A percentile compares a stretch with the other conserved stretches of the same genome.
Conservation (phyloP, 2,329 filamentous ascomycete species). For the Gnomoniopsis sp. region DNA sequence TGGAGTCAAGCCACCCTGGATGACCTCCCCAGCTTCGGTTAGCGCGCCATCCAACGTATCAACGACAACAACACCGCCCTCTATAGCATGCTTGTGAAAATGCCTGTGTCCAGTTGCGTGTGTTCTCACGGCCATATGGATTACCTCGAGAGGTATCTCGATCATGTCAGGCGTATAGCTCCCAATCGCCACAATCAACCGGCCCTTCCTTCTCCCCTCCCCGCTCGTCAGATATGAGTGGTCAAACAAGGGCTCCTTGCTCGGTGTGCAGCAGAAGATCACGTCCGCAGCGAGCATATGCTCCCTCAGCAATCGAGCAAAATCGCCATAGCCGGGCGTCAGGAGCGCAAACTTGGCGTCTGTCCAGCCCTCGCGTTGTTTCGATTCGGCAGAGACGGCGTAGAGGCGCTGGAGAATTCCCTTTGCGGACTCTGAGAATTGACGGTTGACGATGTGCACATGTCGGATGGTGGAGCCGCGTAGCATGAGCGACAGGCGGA, state of each 20-base stretch:
- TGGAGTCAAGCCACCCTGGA: conserved; percentile 69
- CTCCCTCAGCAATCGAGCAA: conserved; percentile 62
- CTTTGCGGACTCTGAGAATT: conserved; percentile 57
- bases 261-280: conserved; percentile 87
- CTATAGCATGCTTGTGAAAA: conserved; percentile 63
- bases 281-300: conserved; percentile 71
- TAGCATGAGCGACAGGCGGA: conserved; percentile 76
- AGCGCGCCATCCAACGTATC: conserved; percentile 77
- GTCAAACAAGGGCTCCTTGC: conserved; percentile 71
- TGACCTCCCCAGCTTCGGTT: conserved; percentile 82
- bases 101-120: conserved; percentile 48
- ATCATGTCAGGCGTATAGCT: conserved; percentile 71
- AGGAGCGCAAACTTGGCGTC: conserved; percentile 65
- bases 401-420: conserved; percentile 48
- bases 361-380: conserved; percentile 58
- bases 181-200: conserved; percentile 71
- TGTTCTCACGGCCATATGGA: conserved; percentile 58
- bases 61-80: conserved; percentile 66
- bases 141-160: conserved; percentile 75
- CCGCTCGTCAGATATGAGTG: conserved; percentile 66
- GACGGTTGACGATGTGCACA: conserved; percentile 79
- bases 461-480: conserved; percentile 68
- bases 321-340: conserved; percentile 69
- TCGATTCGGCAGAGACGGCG: conserved; percentile 38
- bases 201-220: conserved; percentile 66